Percentiles rank a stretch among this genome's conserved stretches.
Conservation (phyloP, 2,329 filamentous ascomycete genomes). For the Microcyclospora pomicola region DNA sequence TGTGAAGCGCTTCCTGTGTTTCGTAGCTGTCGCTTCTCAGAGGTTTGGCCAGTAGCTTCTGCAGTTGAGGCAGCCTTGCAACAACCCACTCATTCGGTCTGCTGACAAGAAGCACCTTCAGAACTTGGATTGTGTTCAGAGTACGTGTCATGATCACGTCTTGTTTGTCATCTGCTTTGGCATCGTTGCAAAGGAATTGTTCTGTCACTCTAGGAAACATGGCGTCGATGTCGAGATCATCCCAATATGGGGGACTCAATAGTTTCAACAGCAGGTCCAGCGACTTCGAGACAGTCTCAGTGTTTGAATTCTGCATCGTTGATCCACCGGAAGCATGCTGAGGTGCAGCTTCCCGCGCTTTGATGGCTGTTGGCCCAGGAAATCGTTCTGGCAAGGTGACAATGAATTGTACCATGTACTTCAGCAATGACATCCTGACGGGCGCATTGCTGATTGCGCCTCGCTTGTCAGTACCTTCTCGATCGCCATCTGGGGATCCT, state of each 20-base stretch:
- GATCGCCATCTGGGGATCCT: constrained; percentile 12
- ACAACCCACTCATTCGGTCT: constrained; percentile 87
- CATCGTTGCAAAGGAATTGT: constrained; percentile 65
- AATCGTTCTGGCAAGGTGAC: constrained; percentile 79
- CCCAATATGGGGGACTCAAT: constrained; percentile 78
- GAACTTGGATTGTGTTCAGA: constrained; percentile 84
- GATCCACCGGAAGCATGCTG: constrained; percentile 24
- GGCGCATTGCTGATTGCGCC: constrained; percentile 30
- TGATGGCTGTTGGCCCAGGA: constrained; percentile 30
- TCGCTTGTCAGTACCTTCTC: constrained; percentile 13
- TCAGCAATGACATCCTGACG: constrained; percentile 68
- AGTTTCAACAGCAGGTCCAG: constrained; percentile 71
- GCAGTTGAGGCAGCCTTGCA: constrained; percentile 59
- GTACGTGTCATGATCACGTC: constrained; percentile 75
- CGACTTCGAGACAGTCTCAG: constrained; percentile 75
- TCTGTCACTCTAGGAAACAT: constrained; percentile 84
- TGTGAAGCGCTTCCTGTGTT: constrained; percentile 82
- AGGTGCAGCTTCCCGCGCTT: constrained; percentile 25
- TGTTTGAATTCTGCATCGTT: constrained; percentile 37
- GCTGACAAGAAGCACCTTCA: constrained; percentile 76
- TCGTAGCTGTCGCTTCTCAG: constrained; percentile 80
- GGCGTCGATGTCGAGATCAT: constrained; percentile 69
- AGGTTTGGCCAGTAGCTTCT: constrained; percentile 81
- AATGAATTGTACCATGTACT: constrained; percentile 92
- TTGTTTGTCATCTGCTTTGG: constrained; percentile 33